phyloP scores from a whole-genome alignment of 169 alveolate species.

The Eimeria brunetti region DNA sequence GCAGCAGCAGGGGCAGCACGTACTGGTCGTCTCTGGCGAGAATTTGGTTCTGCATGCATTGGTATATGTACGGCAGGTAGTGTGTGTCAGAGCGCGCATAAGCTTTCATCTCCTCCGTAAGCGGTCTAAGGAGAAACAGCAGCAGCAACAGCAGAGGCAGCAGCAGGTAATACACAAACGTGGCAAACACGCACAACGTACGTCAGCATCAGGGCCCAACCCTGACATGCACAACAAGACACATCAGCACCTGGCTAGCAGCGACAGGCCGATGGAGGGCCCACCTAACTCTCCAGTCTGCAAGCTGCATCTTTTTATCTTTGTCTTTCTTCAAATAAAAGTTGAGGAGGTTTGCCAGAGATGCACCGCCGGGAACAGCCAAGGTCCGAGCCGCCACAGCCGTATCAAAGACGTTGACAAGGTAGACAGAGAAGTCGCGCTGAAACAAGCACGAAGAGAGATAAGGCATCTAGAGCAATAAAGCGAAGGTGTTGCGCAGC shows the following conservation, averaged over 20 bases:
- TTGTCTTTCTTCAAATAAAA: conserved; percentile 90
- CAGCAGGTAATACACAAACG: neutral
- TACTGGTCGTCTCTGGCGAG: conserved; percentile 62
- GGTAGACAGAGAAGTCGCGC: conserved; percentile 95
- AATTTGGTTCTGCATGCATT: conserved; percentile 50
- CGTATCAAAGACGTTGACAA: conserved; percentile 96
- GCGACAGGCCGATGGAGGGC: neutral
- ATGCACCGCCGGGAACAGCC: conserved; percentile 88
- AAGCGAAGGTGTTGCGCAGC: neutral
- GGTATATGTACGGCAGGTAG: conserved; percentile 88
- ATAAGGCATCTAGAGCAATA: neutral
- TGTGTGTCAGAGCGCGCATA: conserved; percentile 97
- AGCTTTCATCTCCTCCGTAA: conserved; percentile 90
- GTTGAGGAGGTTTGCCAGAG: conserved; percentile 89
- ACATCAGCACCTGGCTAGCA: neutral
- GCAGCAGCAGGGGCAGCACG: conserved; percentile 25
- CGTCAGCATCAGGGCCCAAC: neutral
- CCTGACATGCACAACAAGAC: neutral
- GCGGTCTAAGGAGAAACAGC: conserved; percentile 87
- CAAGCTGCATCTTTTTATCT: conserved; percentile 93
- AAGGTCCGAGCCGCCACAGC: conserved; percentile 94
- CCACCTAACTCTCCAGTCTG: conserved; percentile 94
- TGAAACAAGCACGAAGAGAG: conserved; percentile 74
- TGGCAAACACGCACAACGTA: neutral
- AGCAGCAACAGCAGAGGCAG: neutral